These are phyloP conservation scores for Leccinum incarnatum DNA, from an alignment of 768 basidiomycete species.

Conservation along the genomic window DNA sequence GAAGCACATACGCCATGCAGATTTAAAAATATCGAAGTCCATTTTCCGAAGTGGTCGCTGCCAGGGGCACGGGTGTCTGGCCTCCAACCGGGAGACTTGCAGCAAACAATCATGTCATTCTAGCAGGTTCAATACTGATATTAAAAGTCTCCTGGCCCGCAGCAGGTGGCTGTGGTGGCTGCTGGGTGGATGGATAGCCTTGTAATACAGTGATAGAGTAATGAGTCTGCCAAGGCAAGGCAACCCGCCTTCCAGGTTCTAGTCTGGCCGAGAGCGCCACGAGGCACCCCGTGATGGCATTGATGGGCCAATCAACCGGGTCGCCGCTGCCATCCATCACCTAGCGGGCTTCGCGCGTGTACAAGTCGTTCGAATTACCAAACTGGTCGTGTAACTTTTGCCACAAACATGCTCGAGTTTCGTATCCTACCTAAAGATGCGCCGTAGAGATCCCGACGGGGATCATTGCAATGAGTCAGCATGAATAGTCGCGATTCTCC, in stretches of 20 bases:
- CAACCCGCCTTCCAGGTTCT: background rate
- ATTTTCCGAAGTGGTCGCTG: background rate
- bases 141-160: too few relatives aligned
- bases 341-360: background rate
- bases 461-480: background rate
- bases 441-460: background rate
- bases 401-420: background rate
- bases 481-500: background rate
- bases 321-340: conserved; percentile 1
- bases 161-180: background rate
- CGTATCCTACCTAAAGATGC: background rate
- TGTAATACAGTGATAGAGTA: too few relatives aligned
- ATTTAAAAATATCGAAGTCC: background rate
- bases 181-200: background rate
- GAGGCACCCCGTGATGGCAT: background rate
- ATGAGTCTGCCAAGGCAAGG: background rate
- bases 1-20: background rate
- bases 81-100: background rate
- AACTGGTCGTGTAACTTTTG: background rate
- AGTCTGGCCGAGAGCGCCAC: conserved; percentile 4
- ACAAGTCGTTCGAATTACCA: background rate
- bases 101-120: background rate
- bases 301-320: background rate
- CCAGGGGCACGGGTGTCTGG: background rate
- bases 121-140: background rate